Evolutionary conservation across 2,329 filamentous ascomycete genomes (phyloP).

Genomic region (Blastomyces parvus): DNA sequence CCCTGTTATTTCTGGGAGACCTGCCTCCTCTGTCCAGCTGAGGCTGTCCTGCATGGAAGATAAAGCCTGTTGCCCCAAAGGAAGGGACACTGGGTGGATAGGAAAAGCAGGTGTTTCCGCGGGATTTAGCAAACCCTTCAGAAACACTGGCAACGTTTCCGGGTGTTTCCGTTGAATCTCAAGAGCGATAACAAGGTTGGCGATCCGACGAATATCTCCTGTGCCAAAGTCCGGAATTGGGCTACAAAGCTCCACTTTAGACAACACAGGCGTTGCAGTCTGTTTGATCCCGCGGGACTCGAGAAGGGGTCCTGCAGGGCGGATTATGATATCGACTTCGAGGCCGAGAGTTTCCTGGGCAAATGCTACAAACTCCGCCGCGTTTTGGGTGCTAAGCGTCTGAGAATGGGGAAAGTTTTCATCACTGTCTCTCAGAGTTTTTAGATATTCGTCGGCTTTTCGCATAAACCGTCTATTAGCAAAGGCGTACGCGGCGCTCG

Average conservation of each 20-base stretch:
- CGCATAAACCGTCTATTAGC: not conserved
- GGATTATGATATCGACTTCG: not conserved
- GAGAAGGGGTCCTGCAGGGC: not conserved
- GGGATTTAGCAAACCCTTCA: not conserved
- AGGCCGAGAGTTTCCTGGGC: not conserved
- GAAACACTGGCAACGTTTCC: not conserved
- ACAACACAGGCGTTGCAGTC: not conserved
- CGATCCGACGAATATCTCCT: not conserved
- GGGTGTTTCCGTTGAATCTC: not conserved
- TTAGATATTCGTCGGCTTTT: not conserved
- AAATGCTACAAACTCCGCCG: not conserved
- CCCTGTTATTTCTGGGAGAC: conserved; percentile 6
- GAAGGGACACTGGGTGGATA: not conserved
- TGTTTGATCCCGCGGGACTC: not conserved
- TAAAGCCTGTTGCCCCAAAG: conserved; percentile 6
- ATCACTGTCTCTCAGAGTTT: not conserved
- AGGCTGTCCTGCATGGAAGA: conserved; percentile 7
- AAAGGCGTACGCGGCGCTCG: not conserved
- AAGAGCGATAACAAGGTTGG: not conserved
- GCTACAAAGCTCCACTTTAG: not conserved
- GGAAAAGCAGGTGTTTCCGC: not conserved
- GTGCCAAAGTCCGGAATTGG: not conserved
- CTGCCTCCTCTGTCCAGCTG: conserved; percentile 7
- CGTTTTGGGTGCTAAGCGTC: not conserved
- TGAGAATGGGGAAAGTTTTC: not conserved